Conservation (phyloP, 129 eudicot genomes). For the Apium graveolens region DNA sequence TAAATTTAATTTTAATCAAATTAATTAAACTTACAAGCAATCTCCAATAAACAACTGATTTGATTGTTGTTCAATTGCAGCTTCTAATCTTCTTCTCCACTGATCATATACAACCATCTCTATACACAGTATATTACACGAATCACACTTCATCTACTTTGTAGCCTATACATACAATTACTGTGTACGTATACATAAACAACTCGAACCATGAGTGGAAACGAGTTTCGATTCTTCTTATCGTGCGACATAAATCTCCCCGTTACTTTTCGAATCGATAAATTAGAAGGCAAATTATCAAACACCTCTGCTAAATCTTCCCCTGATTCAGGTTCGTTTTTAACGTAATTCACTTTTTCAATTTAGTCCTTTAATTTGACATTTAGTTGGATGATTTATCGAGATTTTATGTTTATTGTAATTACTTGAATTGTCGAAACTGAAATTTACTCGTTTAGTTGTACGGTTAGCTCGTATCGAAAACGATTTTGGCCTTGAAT, state of each 20-base stretch:
- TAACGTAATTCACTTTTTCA: too few species aligned
- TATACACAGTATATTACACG: background rate
- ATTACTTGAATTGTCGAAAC: background rate
- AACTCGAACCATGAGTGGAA: constrained; percentile 39
- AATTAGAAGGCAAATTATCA: constrained; percentile 63
- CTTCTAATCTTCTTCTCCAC: background rate
- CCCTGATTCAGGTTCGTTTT: constrained; percentile 44
- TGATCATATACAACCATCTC: background rate
- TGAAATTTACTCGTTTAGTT: background rate
- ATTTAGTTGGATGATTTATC: background rate
- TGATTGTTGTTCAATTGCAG: background rate
- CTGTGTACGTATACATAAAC: background rate
- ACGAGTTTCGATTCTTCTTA: constrained; percentile 85
- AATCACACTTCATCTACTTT: too few species aligned
- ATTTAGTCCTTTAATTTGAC: background rate
- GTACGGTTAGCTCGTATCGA: background rate
- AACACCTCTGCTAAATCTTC: constrained; percentile 19
- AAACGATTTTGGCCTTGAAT: background rate
- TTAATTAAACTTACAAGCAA: too few species aligned
- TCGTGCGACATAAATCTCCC: constrained; percentile 96
- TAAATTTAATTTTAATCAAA: too few species aligned
- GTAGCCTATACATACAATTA: background rate
- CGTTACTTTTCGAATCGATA: constrained; percentile 79
- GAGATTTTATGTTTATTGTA: background rate
- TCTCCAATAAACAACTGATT: too few species aligned